Base-by-base conservation (phyloP, 2,329 filamentous ascomycete genomes). In the Clathrospora elynae region DNA sequence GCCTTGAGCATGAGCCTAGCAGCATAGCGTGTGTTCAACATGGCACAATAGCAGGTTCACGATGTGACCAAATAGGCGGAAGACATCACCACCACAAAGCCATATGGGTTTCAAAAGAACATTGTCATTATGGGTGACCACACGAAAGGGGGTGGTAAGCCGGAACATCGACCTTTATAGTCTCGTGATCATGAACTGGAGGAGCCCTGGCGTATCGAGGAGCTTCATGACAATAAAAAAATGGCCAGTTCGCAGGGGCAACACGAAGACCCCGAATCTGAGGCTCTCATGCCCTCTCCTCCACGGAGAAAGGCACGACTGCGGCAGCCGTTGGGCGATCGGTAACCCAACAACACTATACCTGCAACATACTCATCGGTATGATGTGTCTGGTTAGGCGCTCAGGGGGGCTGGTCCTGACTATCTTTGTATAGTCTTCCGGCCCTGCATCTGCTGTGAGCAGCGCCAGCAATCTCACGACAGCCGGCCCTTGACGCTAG, bases 11-110 rank as follows among this genome's bases (percentile, higher is more conserved):
- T 31, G 36, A 39, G 28, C 30, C 36, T 20, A 23, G 22, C 20
- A 32, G 22, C 11, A 39, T 48, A 51, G 43, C 43, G 37, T 44
- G 37, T 53, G 50, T 53, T 20, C 35, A 53, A 53, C 50, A 53
- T 53, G 30, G 44, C 48, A 53, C 50, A 48, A 35, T 40, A 25
- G 34, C 35, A 42, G 36, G 31, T 31, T 26, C 29, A 39, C 34
- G 11, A 39, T 40, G 19, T 17, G 29, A 17, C 33, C 41, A 29
- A 38, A 23, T 35, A 28, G 30, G 17, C 32, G 31, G n/a, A 26
- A 24, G 22, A 26, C 11, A 35, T 6, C 14, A 22, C 10, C 13
- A 16, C n/a, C 28, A 17, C 12, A 22, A 13, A 19, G 24, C 29
- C 13, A 12, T 12, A 11, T 4, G 2, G 4, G 19, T 13, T 30